Conservation (phyloP, 768 basidiomycete genomes). For the Lactarius indigo region DNA sequence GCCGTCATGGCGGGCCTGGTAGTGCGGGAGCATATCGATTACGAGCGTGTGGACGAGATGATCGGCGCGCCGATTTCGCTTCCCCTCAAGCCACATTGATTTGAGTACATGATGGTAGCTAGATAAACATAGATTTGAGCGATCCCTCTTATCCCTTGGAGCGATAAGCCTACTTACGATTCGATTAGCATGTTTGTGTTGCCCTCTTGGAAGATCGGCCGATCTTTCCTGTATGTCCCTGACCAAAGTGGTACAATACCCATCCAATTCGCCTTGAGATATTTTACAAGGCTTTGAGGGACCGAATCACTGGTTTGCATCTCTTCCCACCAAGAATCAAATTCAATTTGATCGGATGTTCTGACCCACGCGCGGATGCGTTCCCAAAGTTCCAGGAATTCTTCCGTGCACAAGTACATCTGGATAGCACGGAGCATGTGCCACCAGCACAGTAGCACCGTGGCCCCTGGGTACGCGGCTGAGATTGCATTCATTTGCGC, state of each 20-base stretch:
- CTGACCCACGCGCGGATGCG: too few relatives aligned
- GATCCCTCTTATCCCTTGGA: too few relatives aligned
- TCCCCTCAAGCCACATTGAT: neutral
- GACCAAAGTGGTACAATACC: neutral
- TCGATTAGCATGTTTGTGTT: neutral
- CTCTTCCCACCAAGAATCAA: too few relatives aligned
- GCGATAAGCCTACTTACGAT: neutral
- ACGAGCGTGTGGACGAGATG: neutral
- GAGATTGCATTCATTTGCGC: too few relatives aligned
- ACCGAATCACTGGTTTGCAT: too few relatives aligned
- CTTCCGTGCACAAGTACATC: too few relatives aligned
- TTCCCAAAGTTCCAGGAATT: too few relatives aligned
- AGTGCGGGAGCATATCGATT: neutral
- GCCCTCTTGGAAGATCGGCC: neutral
- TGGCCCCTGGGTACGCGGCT: too few relatives aligned
- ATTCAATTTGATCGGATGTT: too few relatives aligned
- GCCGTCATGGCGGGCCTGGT: neutral
- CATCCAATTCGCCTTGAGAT: neutral
- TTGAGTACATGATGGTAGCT: neutral
- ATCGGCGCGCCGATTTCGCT: neutral
- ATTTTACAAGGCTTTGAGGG: neutral
- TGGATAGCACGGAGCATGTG: too few relatives aligned
- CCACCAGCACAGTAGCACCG: too few relatives aligned
- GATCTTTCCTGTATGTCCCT: neutral
- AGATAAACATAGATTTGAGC: too few relatives aligned